Evolutionary conservation across 2,329 filamentous ascomycete species (phyloP).

Genomic region (Claviceps spartinae): DNA sequence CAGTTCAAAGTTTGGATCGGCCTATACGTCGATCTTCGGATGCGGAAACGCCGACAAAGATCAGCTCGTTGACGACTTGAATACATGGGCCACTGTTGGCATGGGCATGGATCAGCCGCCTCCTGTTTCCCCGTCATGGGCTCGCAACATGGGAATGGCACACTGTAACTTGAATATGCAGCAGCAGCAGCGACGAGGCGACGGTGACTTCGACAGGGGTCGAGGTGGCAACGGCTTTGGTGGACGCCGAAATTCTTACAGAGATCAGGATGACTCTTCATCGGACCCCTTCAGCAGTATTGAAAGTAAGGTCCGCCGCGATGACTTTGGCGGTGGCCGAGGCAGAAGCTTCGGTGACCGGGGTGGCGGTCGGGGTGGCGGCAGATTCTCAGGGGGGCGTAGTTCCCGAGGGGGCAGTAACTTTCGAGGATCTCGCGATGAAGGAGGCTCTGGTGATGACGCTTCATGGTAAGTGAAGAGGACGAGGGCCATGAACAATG

Average conservation of each 20-base stretch:
- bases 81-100: slow-evolving; percentile 35
- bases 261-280: slow-evolving; percentile 8
- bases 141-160: slow-evolving; percentile 19
- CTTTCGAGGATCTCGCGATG: neutral
- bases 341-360: slow-evolving; percentile 5
- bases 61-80: slow-evolving; percentile 34
- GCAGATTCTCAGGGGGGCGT: neutral
- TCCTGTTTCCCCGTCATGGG: slow-evolving; percentile 14
- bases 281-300: slow-evolving; percentile 16
- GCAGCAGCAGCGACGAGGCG: slow-evolving; percentile 4
- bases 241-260: slow-evolving; percentile 3
- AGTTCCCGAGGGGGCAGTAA: neutral
- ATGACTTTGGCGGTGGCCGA: slow-evolving; percentile 12
- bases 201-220: slow-evolving; percentile 7
- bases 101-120: slow-evolving; percentile 41
- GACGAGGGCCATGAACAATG: neutral
- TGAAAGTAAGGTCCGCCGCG: slow-evolving; percentile 14
- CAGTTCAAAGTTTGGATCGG: slow-evolving; percentile 16
- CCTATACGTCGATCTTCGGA: slow-evolving; percentile 47
- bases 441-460: neutral
- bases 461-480: slow-evolving; percentile 1
- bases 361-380: slow-evolving; percentile 10
- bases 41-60: slow-evolving; percentile 27
- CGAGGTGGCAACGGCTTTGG: slow-evolving; percentile 8
- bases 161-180: slow-evolving; percentile 23